A percentile compares a stretch with the other conserved stretches of the same genome.
phyloP scores from a whole-genome alignment of 306 rosid species.

The Fagus crenata region DNA sequence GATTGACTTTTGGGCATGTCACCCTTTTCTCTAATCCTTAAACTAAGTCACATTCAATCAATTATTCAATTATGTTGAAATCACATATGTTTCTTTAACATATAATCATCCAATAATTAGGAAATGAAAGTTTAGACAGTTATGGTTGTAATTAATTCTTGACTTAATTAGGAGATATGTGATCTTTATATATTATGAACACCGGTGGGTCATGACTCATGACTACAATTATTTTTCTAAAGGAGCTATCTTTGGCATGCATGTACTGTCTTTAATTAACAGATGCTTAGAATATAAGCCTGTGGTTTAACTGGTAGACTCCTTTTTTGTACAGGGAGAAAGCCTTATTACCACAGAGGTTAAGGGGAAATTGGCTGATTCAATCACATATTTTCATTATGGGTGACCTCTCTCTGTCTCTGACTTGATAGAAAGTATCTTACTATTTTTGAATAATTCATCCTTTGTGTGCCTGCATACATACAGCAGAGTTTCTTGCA shows the following conservation, averaged over 20 bases:
- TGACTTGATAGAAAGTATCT: background rate
- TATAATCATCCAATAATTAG: background rate
- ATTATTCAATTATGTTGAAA: background rate
- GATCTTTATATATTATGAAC: background rate
- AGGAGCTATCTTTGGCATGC: background rate
- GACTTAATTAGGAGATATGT: background rate
- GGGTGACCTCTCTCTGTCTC: constrained; percentile 35
- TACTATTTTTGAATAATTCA: background rate
- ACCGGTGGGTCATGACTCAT: background rate
- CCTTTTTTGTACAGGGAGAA: constrained; percentile 42
- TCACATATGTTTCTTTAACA: constrained; percentile 1
- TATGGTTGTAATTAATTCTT: background rate
- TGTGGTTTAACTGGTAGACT: background rate
- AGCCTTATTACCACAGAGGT: constrained; percentile 44
- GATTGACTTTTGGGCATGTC: background rate
- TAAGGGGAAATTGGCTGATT: constrained; percentile 41
- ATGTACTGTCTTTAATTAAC: background rate
- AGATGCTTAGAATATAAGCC: background rate
- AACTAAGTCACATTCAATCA: background rate
- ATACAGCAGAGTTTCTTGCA: no score
- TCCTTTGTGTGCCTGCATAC: background rate
- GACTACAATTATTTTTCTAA: background rate
- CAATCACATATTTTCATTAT: constrained; percentile 26
- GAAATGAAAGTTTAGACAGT: background rate
- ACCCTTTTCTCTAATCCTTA: constrained; percentile 1